These are phyloP conservation scores for Serendipita sp. DNA, from an alignment of 768 basidiomycete species.

Conservation along the genomic window DNA sequence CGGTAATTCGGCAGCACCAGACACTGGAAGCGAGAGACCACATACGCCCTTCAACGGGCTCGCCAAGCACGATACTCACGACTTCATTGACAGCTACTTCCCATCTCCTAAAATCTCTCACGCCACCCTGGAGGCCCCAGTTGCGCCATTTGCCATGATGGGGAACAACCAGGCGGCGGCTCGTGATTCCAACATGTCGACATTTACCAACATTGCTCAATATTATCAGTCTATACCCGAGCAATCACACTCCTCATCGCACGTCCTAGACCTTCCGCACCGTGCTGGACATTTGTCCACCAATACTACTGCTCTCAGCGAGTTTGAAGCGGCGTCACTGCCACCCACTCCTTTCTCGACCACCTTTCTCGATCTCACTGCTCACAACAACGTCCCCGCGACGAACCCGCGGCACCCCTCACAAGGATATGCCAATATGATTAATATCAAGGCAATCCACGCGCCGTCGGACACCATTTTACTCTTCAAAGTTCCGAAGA, in stretches of 20 bases:
- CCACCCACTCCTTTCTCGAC: neutral
- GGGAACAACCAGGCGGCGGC: neutral
- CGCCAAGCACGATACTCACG: neutral
- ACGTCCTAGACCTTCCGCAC: neutral
- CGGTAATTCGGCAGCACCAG: too few species aligned
- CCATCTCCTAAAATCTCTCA: neutral
- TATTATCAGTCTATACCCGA: neutral
- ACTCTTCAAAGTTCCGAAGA: neutral
- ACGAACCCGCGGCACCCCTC: neutral
- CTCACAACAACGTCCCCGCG: neutral
- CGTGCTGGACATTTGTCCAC: neutral
- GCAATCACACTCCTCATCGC: neutral
- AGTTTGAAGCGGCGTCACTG: neutral
- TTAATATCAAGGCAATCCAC: neutral
- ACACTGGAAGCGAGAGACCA: neutral
- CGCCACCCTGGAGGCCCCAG: neutral
- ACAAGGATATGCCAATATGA: neutral
- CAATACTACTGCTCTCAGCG: neutral
- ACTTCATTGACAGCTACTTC: conserved; percentile 4
- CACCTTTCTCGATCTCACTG: neutral
- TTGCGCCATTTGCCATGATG: neutral
- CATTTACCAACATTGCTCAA: conserved; percentile 1
- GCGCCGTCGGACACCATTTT: neutral
- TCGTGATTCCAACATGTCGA: neutral
- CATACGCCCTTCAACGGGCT: neutral